These are phyloP conservation scores for Prinsepia uniflora DNA, from an alignment of 306 rosid species.

Conservation along the genomic window DNA sequence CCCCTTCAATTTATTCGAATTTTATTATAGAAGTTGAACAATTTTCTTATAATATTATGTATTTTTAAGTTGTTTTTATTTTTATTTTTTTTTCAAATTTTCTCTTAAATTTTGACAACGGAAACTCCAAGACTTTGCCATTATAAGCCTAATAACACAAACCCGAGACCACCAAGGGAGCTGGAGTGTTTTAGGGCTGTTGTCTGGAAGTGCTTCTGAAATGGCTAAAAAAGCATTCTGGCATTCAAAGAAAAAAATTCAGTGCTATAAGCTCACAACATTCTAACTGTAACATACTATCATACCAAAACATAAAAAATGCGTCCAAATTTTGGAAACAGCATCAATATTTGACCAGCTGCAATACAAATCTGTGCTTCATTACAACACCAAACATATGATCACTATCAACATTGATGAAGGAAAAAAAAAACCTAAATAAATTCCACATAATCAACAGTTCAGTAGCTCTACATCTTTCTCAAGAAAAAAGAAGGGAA, in stretches of 20 bases:
- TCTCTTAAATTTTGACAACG: background rate
- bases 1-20: background rate
- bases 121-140: background rate
- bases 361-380: slow-evolving; percentile 31
- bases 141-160: background rate
- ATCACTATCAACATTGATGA: slow-evolving; percentile 11
- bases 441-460: slow-evolving; percentile 27
- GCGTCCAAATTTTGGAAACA: slow-evolving; percentile 11
- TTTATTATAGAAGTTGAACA: background rate
- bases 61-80: too few species aligned
- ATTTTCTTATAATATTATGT: too few species aligned
- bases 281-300: background rate
- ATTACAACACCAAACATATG: slow-evolving; percentile 32
- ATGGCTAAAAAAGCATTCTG: too few species aligned
- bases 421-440: slow-evolving; percentile 7
- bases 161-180: too few species aligned
- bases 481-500: slow-evolving; percentile 23
- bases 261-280: background rate
- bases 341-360: slow-evolving; percentile 11
- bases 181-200: too few species aligned
- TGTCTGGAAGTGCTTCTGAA: too few species aligned
- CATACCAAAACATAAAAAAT: slow-evolving; percentile 5
- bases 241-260: too few species aligned
- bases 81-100: too few species aligned
- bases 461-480: slow-evolving; percentile 33